phyloP scores from a whole-genome alignment of 768 basidiomycete species.

The Stropharia rugosoannulata region DNA sequence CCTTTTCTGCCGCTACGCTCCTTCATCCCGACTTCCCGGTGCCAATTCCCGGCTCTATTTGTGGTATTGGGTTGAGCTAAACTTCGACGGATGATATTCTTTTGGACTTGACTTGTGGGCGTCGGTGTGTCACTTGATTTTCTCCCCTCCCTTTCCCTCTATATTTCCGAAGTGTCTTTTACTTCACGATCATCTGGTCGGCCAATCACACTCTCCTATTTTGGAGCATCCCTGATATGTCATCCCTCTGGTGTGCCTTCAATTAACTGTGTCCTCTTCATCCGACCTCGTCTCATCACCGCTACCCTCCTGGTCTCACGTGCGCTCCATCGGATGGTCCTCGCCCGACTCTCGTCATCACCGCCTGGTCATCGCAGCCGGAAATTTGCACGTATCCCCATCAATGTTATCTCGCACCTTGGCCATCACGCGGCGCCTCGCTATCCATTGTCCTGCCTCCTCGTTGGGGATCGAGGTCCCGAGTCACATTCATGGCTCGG shows the following conservation, averaged over 20 bases:
- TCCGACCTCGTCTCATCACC: background rate
- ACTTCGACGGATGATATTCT: too few relatives aligned
- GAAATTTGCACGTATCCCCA: conserved; percentile 1
- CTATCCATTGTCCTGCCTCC: conserved; percentile 1
- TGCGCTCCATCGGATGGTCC: background rate
- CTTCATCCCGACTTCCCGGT: background rate
- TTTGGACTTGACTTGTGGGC: too few relatives aligned
- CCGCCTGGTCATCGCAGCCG: conserved; percentile 5
- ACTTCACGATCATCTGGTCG: background rate
- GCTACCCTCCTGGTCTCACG: background rate
- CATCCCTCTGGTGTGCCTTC: background rate
- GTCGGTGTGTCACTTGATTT: too few relatives aligned
- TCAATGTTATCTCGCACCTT: background rate
- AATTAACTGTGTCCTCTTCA: background rate
- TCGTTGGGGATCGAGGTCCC: conserved; percentile 33
- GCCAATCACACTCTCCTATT: background rate
- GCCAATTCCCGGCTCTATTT: background rate
- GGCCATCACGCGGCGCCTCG: background rate
- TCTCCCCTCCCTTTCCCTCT: background rate
- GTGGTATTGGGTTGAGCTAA: background rate
- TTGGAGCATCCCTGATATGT: background rate
- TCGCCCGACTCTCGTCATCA: conserved; percentile 4
- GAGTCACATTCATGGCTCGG: conserved; percentile 38
- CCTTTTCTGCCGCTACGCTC: conserved; percentile 5
- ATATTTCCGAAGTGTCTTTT: background rate